A percentile compares a stretch with the other conserved stretches of the same genome.
These are phyloP conservation scores for Geotrichum armillariae DNA, from an alignment of 1,139 yeast genomes.

Conservation along the genomic window DNA sequence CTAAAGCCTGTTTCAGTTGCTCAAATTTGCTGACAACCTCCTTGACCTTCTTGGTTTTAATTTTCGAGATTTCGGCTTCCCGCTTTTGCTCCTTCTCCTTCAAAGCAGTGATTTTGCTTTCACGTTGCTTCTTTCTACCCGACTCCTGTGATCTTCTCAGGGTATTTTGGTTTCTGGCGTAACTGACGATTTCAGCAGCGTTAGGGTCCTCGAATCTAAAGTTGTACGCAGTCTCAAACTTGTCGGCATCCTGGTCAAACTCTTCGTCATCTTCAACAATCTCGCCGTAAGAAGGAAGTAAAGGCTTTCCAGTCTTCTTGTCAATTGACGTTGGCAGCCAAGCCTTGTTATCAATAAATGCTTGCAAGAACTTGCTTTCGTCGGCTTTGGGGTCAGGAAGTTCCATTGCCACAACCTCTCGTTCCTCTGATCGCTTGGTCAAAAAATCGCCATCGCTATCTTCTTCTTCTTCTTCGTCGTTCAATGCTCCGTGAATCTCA, in stretches of 20 bases:
- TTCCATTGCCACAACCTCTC: slow-evolving; percentile 37
- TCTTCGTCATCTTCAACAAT: slow-evolving; percentile 71
- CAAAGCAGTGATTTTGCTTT: slow-evolving; percentile 58
- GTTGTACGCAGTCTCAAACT: slow-evolving; percentile 89
- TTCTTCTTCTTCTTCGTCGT: slow-evolving; percentile 46
- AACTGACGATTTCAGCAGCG: slow-evolving; percentile 89
- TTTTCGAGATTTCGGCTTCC: slow-evolving; percentile 64
- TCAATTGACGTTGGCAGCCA: slow-evolving; percentile 76
- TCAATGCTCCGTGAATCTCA: slow-evolving; percentile 68
- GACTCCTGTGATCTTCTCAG: slow-evolving; percentile 77
- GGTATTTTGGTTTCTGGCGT: slow-evolving; percentile 94
- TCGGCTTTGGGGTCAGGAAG: slow-evolving; percentile 72
- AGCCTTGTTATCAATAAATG: slow-evolving; percentile 73
- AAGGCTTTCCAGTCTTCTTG: slow-evolving; percentile 47
- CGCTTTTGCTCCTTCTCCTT: slow-evolving; percentile 54
- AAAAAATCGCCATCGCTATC: slow-evolving; percentile 56
- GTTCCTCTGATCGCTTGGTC: slow-evolving; percentile 52
- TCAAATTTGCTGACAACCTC: slow-evolving; percentile 75
- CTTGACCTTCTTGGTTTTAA: slow-evolving; percentile 73
- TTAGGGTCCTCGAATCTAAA: slow-evolving; percentile 93
- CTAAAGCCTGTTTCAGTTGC: slow-evolving; percentile 79
- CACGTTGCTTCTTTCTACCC: slow-evolving; percentile 80
- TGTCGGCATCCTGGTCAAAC: slow-evolving; percentile 89
- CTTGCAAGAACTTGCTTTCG: slow-evolving; percentile 67
- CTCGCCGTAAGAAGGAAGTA: slow-evolving; percentile 53